Conservation (phyloP, 2,329 filamentous ascomycete species). For the Parastagonospora avenae region DNA sequence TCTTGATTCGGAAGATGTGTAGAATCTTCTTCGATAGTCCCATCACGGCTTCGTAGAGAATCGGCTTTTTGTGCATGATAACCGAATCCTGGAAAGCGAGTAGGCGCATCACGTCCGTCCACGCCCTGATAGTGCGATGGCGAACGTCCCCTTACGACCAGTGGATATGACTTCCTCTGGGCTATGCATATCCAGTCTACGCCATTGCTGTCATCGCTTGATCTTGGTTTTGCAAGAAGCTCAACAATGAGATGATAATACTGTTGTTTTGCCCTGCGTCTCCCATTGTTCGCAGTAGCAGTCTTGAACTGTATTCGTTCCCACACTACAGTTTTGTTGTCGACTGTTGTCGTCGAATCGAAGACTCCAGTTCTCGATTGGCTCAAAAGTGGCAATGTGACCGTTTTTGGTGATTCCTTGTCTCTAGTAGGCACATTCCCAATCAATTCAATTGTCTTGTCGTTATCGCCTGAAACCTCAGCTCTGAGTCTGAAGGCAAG, state of each 20-base stretch:
- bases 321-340: slow-evolving; percentile 78
- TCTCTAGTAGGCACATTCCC: too few relatives aligned
- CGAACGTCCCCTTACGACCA: not conserved
- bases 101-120: not conserved
- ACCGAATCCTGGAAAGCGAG: too few relatives aligned
- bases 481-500: too few relatives aligned
- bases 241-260: slow-evolving; percentile 90
- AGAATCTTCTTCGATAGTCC: not conserved
- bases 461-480: too few relatives aligned
- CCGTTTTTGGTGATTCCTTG: too few relatives aligned
- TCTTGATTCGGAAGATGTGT: too few relatives aligned
- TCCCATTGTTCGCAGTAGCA: slow-evolving; percentile 89
- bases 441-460: too few relatives aligned
- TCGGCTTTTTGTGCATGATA: too few relatives aligned
- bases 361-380: too few relatives aligned
- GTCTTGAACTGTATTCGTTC: slow-evolving; percentile 92
- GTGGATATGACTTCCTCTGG: not conserved
- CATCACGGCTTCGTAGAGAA: too few relatives aligned
- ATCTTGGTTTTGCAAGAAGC: slow-evolving; percentile 30
- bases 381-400: too few relatives aligned
- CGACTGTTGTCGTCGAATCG: slow-evolving; percentile 66
- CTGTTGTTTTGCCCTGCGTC: slow-evolving; percentile 83
- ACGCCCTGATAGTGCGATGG: not conserved
- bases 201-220: not conserved
- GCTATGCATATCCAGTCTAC: not conserved